A percentile compares a stretch with the other conserved stretches of the same genome.
These are phyloP conservation scores for Lactifluus piperatus DNA, from an alignment of 768 basidiomycete species.

Conservation along the genomic window DNA sequence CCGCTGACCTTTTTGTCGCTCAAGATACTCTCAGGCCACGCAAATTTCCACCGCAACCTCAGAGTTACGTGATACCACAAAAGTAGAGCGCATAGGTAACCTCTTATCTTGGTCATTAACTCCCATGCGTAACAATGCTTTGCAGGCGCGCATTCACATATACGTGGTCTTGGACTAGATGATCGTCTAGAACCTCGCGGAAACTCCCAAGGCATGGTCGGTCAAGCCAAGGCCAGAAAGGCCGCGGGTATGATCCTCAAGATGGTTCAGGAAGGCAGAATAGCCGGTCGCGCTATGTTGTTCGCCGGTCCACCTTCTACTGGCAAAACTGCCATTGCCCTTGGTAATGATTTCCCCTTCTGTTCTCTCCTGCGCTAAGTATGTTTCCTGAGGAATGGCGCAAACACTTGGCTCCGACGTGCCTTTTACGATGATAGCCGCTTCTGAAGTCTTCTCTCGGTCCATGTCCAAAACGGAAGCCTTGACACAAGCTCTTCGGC, in stretches of 20 bases:
- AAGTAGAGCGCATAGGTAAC: constrained; percentile 86
- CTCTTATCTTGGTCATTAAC: not conserved
- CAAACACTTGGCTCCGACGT: constrained; percentile 91
- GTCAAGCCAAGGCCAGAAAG: constrained; percentile 91
- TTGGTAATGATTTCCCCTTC: constrained; percentile 47
- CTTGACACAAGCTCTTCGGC: constrained; percentile 89
- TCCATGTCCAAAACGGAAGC: constrained; percentile 99
- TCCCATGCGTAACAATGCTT: constrained; percentile 15
- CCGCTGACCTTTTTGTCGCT: not conserved
- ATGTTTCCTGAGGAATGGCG: constrained; percentile 69
- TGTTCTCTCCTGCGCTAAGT: not conserved
- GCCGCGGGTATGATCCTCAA: constrained; percentile 96
- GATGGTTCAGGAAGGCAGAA: constrained; percentile 95
- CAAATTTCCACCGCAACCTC: constrained; percentile 72
- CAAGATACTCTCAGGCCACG: constrained; percentile 37
- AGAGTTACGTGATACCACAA: constrained; percentile 78
- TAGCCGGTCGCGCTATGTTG: constrained; percentile 92
- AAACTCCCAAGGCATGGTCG: constrained; percentile 94
- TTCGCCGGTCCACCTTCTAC: constrained; percentile 97
- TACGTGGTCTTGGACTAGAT: constrained; percentile 90
- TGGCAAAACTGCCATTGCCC: constrained; percentile 96
- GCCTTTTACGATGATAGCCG: constrained; percentile 96
- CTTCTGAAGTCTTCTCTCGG: constrained; percentile 94
- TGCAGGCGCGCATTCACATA: constrained; percentile 85
- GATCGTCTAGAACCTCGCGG: constrained; percentile 83